phyloP scores from a whole-genome alignment of 2,329 filamentous ascomycete genomes.

The Zymoseptoria tritici region DNA sequence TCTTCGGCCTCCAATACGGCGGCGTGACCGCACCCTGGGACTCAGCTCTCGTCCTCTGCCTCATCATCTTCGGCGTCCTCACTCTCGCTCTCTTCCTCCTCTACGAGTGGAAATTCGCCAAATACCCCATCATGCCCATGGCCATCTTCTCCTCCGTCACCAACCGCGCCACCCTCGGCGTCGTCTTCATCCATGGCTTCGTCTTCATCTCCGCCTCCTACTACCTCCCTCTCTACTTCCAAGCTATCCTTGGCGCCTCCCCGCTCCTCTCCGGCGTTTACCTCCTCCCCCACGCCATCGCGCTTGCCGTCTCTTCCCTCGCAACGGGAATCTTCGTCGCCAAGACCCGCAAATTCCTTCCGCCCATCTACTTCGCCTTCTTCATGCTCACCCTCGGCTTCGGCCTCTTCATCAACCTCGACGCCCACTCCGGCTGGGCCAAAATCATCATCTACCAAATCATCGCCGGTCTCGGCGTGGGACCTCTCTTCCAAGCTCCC shows the following conservation, averaged over 20 bases:
- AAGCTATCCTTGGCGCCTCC: constrained; percentile 60
- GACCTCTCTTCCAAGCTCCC: constrained; percentile 62
- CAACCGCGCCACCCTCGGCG: constrained; percentile 57
- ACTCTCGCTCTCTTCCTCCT: constrained; percentile 56
- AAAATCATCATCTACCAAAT: constrained; percentile 49
- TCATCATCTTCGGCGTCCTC: constrained; percentile 65
- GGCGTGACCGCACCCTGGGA: constrained; percentile 68
- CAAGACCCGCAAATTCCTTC: constrained; percentile 43
- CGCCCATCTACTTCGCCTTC: constrained; percentile 42
- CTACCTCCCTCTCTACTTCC: constrained; percentile 80
- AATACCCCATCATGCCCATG: constrained; percentile 71
- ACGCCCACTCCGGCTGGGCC: constrained; percentile 28
- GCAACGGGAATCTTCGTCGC: constrained; percentile 36
- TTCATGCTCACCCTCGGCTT: constrained; percentile 33
- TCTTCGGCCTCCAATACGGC: constrained; percentile 79
- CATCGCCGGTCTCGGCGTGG: constrained; percentile 55
- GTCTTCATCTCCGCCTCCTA: constrained; percentile 71
- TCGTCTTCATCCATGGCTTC: constrained; percentile 66
- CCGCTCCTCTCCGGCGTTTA: constrained; percentile 67
- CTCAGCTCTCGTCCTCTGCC: constrained; percentile 66
- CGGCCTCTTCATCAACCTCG: constrained; percentile 34
- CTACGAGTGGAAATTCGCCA: constrained; percentile 65
- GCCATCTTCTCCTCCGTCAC: constrained; percentile 59
- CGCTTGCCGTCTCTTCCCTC: constrained; percentile 28
- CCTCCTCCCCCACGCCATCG: constrained; percentile 29